A percentile compares a stretch with the other conserved stretches of the same genome.
Conservation (phyloP, 139 green algal genomes). For the Pseudopediastrum boryanum region DNA sequence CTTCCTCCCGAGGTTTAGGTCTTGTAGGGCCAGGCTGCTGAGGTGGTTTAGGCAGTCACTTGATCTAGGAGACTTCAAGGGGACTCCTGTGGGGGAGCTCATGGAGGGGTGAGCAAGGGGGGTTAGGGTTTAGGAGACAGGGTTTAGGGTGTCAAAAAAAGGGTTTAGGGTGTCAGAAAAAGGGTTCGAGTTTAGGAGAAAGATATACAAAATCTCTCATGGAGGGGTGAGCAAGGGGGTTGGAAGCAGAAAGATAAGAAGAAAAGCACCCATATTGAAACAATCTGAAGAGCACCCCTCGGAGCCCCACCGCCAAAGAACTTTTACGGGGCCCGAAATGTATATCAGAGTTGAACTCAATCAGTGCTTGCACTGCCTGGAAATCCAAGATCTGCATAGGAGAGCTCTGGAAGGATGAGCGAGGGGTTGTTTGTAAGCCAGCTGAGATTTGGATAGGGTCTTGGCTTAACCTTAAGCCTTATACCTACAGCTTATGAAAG, state of each 20-base stretch:
- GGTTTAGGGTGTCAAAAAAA: neutral
- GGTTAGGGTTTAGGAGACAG: neutral
- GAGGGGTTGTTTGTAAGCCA: too few species aligned
- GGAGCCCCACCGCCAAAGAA: too few species aligned
- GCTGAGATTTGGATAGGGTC: too few species aligned
- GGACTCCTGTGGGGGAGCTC: conserved; percentile 52
- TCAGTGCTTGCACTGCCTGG: too few species aligned
- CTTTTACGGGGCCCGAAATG: too few species aligned
- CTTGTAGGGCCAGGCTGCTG: conserved; percentile 31
- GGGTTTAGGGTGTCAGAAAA: neutral
- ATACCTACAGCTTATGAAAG: too few species aligned
- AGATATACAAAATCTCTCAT: neutral
- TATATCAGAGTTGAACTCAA: too few species aligned
- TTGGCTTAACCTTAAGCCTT: too few species aligned
- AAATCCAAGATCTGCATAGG: too few species aligned
- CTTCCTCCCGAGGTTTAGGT: conserved; percentile 64
- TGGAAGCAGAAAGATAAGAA: neutral
- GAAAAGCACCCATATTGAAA: neutral
- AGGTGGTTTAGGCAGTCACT: conserved; percentile 40
- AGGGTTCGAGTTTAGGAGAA: too few species aligned
- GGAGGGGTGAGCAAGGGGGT: neutral
- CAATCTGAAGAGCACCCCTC: too few species aligned
- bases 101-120: conserved; percentile 46
- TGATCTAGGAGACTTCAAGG: conserved; percentile 47
- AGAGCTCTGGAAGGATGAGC: too few species aligned